Evolutionary conservation across 176 grass and related monocot species (phyloP).

Genomic region (Avena atlantica): DNA sequence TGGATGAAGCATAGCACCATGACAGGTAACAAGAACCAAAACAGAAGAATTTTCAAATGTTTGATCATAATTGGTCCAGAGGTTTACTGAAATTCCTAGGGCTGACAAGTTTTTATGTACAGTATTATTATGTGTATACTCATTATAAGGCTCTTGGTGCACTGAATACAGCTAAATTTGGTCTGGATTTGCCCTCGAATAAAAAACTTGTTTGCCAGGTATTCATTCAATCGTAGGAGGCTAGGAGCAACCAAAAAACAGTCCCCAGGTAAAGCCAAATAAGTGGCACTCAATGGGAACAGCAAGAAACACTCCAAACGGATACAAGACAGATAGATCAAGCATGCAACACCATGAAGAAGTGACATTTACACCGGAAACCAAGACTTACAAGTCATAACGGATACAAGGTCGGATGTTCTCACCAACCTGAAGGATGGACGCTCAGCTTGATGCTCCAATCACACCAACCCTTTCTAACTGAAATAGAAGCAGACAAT

Average conservation of each 20-base stretch:
- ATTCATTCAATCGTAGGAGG: not conserved
- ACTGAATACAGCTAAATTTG: not conserved
- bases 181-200: not conserved
- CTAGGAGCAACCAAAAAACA: not conserved
- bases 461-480: constrained; percentile 23
- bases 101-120: not conserved
- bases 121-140: not conserved
- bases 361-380: constrained; percentile 4
- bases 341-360: not conserved
- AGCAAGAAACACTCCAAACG: constrained; percentile 26
- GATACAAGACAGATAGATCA: constrained; percentile 2
- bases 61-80: constrained; percentile 3
- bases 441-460: constrained; percentile 10
- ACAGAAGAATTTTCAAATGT: not conserved
- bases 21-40: not conserved
- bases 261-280: no score
- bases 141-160: not conserved
- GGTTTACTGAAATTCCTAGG: not conserved
- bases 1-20: no score
- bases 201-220: not conserved
- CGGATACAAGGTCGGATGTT: constrained; percentile 41
- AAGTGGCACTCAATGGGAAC: no score
- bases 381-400: not conserved
- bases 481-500: constrained; percentile 6
- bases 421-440: constrained; percentile 36